Percentiles rank a stretch among this genome's conserved stretches.
Conservation (phyloP, 106 monocot species). For the Gastrodia elata region DNA sequence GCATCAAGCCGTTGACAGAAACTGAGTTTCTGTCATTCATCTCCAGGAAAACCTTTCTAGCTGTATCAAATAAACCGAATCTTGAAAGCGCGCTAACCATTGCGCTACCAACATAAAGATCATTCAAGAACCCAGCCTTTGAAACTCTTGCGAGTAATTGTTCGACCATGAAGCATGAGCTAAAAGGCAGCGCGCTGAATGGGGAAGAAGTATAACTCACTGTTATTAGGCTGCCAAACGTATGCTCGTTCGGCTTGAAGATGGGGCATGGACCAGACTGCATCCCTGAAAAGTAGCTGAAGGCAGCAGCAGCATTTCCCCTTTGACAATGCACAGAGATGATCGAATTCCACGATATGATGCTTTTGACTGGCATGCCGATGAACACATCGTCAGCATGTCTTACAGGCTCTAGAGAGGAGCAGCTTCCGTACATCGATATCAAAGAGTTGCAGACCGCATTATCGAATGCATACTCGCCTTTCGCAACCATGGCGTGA, state of each 20-base stretch:
- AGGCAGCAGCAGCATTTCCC: conserved; percentile 38
- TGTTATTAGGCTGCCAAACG: conserved; percentile 58
- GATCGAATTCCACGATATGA: conserved; percentile 66
- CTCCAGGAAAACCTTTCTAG: conserved; percentile 32
- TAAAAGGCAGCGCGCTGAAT: not conserved
- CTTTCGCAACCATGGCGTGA: conserved; percentile 51
- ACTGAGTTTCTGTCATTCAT: conserved; percentile 53
- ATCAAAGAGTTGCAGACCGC: conserved; percentile 63
- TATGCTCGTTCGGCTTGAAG: conserved; percentile 51
- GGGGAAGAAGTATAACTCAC: conserved; percentile 20
- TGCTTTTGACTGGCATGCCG: conserved; percentile 19
- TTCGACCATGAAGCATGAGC: conserved; percentile 26
- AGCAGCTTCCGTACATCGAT: conserved; percentile 66
- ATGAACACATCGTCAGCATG: conserved; percentile 44
- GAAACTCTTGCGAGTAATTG: conserved; percentile 42
- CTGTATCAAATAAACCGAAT: conserved; percentile 40
- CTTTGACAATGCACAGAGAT: conserved; percentile 46
- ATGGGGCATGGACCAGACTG: conserved; percentile 9
- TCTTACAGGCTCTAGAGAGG: conserved; percentile 12
- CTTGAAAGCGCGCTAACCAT: conserved; percentile 75
- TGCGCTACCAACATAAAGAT: conserved; percentile 85
- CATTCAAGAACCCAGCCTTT: conserved; percentile 45
- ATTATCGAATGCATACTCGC: conserved; percentile 21
- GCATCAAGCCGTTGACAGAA: conserved; percentile 84
- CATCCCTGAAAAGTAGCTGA: conserved; percentile 51